These are phyloP conservation scores for Ogataea allantospora DNA, from an alignment of 805 yeast genomes.

Conservation along the genomic window DNA sequence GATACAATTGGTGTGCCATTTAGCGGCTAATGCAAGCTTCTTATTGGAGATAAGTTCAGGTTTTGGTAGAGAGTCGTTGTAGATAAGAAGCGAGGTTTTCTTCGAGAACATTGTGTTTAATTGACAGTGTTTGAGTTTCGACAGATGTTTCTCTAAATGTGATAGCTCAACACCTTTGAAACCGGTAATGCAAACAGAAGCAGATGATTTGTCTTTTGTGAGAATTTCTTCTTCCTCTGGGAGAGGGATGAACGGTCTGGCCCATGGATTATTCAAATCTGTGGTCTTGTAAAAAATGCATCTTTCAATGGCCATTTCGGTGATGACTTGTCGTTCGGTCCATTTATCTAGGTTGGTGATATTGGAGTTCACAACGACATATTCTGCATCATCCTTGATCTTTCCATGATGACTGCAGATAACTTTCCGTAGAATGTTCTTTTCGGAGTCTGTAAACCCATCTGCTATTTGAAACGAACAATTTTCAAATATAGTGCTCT, in stretches of 20 bases:
- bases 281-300: conserved; percentile 24
- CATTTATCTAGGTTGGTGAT: not conserved
- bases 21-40: conserved; percentile 25
- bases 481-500: conserved; percentile 18
- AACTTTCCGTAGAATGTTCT: conserved; percentile 23
- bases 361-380: conserved; percentile 24
- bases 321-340: conserved; percentile 13
- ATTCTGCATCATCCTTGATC: conserved; percentile 7
- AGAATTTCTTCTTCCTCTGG: conserved; percentile 1
- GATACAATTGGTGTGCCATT: conserved; percentile 25
- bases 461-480: conserved; percentile 19
- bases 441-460: conserved; percentile 20
- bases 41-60: conserved; percentile 15
- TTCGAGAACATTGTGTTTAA: conserved; percentile 49
- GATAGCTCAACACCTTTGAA: conserved; percentile 32
- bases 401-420: conserved; percentile 27
- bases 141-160: conserved; percentile 47
- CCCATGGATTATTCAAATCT: conserved; percentile 26
- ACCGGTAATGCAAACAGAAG: conserved; percentile 29
- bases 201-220: not conserved
- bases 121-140: conserved; percentile 42
- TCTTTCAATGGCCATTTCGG: conserved; percentile 33
- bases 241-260: conserved; percentile 18
- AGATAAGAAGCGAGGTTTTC: conserved; percentile 53
- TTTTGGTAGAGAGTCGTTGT: conserved; percentile 32